Evolutionary conservation across 768 basidiomycete species (phyloP), one percentile per base, ranked within the genome.

Genomic region (Rhodocollybia butyracea): DNA sequence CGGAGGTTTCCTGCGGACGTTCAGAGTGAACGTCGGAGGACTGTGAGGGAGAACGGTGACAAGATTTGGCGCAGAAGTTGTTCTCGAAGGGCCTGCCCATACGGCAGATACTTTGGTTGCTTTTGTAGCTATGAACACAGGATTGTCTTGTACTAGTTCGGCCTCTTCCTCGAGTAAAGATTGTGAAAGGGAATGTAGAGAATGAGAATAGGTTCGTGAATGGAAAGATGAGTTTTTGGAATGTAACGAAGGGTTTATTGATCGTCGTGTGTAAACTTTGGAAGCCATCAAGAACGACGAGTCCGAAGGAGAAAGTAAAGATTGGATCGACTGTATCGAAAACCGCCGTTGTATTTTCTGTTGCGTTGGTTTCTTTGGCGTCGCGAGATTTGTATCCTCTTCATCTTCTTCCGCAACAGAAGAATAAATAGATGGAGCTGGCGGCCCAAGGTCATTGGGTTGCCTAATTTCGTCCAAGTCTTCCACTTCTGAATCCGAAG

Each of bases 141-240:
- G 34, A 12, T n/a, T n/a, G n/a, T 34, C 48, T 26, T 50, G 21
- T 7, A 34, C 27, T 11, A 50, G 48, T 26, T 50, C 48, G n/a
- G 48, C 48, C 22, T 50, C 36, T n/a, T 47, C 46, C 32, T 50
- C 48, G 31, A 50, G 48, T 15, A 50, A 27, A 39, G 48, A 50
- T 38, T 50, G 48, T 17, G 48, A 50, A 5, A 50, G 7, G n/a
- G 48, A 50, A 27, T 36, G 48, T 19, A 48, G 13, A 5, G 46
- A 48, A 24, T 36, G 48, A 26, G 48, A n/a, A 17, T 50, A 50
- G 15, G 31, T 50, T 34, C 32, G n/a, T 19, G 48, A 50, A 50
- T 38, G 48, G 11, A 36, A 24, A 24, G 48, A 50, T 5, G 32
- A 26, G 22, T 12, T 24, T 15, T 36, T 50, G 31, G 48, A 38